Percentiles rank a stretch among this genome's conserved stretches.
phyloP scores from a whole-genome alignment of 768 basidiomycete genomes.

The Aureoboletus auriporus region DNA sequence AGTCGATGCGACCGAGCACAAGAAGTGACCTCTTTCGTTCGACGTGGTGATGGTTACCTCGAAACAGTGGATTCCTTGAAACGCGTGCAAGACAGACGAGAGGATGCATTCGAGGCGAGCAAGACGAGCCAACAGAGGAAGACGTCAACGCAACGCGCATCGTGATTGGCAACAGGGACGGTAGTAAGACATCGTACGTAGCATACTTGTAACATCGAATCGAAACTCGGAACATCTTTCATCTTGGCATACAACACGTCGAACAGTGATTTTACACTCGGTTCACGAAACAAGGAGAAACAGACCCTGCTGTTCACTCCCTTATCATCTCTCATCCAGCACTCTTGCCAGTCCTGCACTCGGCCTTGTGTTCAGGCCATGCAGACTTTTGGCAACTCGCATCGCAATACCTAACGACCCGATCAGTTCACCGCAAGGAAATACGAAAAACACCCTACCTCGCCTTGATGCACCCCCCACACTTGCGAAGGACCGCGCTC shows the following conservation, averaged over 20 bases:
- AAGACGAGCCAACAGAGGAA: conserved; percentile 51
- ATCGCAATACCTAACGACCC: conserved; percentile 42
- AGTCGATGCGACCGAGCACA: conserved; percentile 38
- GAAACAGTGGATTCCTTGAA: conserved; percentile 83
- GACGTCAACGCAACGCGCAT: neutral
- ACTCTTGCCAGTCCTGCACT: conserved; percentile 9
- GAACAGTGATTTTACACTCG: neutral
- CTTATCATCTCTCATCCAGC: neutral
- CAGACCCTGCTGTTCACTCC: no score
- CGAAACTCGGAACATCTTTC: neutral
- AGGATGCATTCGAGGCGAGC: conserved; percentile 55
- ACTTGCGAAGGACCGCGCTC: conserved; percentile 50
- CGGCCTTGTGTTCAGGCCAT: conserved; percentile 36
- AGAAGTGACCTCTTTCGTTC: conserved; percentile 32
- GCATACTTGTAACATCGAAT: conserved; percentile 8
- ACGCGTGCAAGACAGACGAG: conserved; percentile 69
- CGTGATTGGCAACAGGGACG: neutral
- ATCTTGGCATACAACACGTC: neutral
- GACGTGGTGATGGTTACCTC: conserved; percentile 70
- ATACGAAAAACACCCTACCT: conserved; percentile 23
- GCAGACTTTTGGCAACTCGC: conserved; percentile 34
- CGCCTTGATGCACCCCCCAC: conserved; percentile 37
- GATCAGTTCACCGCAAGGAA: neutral
- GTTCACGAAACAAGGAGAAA: neutral
- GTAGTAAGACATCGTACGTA: neutral